Conservation (phyloP, 2,329 filamentous ascomycete species). For the Calonectria pauciramosa region DNA sequence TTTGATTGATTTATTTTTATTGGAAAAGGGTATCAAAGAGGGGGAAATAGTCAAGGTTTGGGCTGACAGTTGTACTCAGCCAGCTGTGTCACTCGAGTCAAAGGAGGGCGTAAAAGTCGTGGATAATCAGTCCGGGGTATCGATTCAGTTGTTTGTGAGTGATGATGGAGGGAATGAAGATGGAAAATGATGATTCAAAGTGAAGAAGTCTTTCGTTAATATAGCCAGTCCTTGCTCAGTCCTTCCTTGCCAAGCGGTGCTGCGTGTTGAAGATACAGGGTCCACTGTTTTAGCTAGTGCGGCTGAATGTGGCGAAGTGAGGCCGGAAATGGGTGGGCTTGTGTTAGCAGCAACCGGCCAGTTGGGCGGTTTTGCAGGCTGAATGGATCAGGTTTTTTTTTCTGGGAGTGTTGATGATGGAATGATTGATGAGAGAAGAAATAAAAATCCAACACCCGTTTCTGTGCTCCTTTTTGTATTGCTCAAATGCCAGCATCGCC, state of each 20-base stretch:
- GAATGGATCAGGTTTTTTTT: neutral
- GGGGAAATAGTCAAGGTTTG: neutral
- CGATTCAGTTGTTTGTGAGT: constrained; percentile 6
- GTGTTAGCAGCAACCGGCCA: constrained; percentile 1
- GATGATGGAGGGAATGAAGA: neutral
- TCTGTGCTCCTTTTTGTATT: neutral
- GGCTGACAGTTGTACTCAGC: neutral
- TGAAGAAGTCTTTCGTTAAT: constrained; percentile 2
- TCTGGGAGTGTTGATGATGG: neutral
- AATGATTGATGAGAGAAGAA: neutral
- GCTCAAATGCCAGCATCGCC: neutral
- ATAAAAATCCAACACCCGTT: neutral
- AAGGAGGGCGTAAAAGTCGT: neutral
- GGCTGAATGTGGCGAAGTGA: constrained; percentile 27
- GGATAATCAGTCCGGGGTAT: constrained; percentile 17
- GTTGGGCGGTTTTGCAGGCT: constrained; percentile 10
- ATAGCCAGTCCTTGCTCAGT: neutral
- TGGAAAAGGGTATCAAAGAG: neutral
- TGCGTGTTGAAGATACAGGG: neutral
- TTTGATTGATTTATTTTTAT: neutral
- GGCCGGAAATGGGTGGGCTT: neutral
- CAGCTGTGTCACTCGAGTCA: neutral
- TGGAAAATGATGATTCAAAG: neutral
- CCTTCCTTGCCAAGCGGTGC: neutral
- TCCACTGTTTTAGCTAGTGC: constrained; percentile 4